Base-by-base conservation (phyloP, 75 land plant species). In the Ceratopteris richardii region DNA sequence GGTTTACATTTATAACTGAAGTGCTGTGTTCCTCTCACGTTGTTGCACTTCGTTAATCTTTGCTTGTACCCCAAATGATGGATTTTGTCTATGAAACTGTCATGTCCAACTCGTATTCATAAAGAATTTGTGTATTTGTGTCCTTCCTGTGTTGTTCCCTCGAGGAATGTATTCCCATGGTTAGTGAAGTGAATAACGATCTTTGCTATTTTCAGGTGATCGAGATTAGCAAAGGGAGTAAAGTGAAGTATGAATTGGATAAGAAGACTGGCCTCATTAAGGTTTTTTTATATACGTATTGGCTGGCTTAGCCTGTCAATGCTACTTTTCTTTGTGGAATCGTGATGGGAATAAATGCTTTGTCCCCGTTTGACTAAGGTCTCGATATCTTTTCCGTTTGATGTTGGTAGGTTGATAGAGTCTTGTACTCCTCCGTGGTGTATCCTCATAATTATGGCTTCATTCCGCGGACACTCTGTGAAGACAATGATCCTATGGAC, bases 221-320 rank as follows among this genome's bases (percentile, higher is more conserved):
- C 14, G 87, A 84, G 54, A 84, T 84, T 29, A 28, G 62, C 6
- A 84, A 84, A 51, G 88, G 88, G 21, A 82, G 88, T 66, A 84
- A 84, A 56, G 88, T 84, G 56, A 84, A 84, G 56, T 84, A 84
- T 66, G 88, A 84, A 46, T 76, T 84, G 28, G 88, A 84, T 70
- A 84, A 84, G 59, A 81, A 84, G 44, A 81, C 80, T 42, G 88
- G 88, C 11, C 57, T 84, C 7, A 84, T 84, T 42, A 84, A 84
- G 85, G 88, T 63, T 5, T 4, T 5, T 5, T 21, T 21, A n/a
- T n/a, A n/a, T 46, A 44, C 50, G 2, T 33, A 4, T 9, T 33
- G 37, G 26, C 18, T 50, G 21, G 51, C 9, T 50, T 7, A 20
- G 12, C 25, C 25, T 3, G 25, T 50, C 7, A 50, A 6, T 13